A percentile compares a stretch with the other conserved stretches of the same genome.
Conservation (phyloP, 306 rosid species). For the Amphicarpaea edgeworthii region DNA sequence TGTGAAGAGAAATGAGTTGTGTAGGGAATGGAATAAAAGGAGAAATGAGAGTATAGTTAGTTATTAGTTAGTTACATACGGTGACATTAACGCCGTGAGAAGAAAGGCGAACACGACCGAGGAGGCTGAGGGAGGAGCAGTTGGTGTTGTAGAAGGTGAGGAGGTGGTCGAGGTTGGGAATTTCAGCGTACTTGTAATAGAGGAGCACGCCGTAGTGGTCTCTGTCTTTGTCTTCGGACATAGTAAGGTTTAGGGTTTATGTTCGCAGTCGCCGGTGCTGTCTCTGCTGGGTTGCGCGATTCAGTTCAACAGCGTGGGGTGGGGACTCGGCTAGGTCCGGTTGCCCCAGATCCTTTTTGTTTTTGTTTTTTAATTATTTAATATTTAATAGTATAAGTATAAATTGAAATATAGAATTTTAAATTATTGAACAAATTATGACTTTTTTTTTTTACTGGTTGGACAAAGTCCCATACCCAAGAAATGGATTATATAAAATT, state of each 20-base stretch:
- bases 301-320: not conserved
- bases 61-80: slow-evolving; percentile 37
- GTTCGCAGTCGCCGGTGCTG: not conserved
- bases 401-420: too few relatives aligned
- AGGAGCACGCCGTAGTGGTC: slow-evolving; percentile 74
- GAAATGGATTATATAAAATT: too few relatives aligned
- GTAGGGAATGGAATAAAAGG: not conserved
- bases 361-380: not conserved
- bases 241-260: slow-evolving; percentile 38
- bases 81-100: slow-evolving; percentile 90
- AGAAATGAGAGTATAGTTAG: not conserved
- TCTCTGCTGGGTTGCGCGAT: not conserved
- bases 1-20: not conserved
- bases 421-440: too few relatives aligned
- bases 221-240: slow-evolving; percentile 48
- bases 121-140: slow-evolving; percentile 76
- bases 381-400: too few relatives aligned
- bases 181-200: slow-evolving; percentile 69
- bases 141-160: slow-evolving; percentile 71
- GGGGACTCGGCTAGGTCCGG: not conserved
- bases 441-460: too few relatives aligned
- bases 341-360: not conserved
- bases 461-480: too few relatives aligned
- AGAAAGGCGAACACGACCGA: slow-evolving; percentile 92
- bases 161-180: slow-evolving; percentile 67